These are phyloP conservation scores for Heterobasidion irregulare DNA, from an alignment of 1,284 basidiomycete genomes.

Conservation along the genomic window DNA sequence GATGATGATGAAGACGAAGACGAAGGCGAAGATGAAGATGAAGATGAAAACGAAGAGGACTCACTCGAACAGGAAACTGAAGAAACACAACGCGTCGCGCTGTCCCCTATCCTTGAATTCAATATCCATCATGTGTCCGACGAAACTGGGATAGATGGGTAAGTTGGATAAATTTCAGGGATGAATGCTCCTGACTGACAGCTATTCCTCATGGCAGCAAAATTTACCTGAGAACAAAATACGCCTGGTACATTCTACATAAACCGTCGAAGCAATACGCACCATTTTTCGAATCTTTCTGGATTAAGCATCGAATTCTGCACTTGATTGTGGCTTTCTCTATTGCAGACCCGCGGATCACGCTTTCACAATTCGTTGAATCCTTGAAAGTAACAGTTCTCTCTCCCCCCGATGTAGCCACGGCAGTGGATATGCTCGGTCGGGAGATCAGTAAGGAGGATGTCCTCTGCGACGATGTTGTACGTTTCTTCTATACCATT, in stretches of 20 bases:
- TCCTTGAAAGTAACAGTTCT: slow-evolving; percentile 1
- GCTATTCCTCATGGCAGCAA: slow-evolving; percentile 16
- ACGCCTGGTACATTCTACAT: slow-evolving; percentile 59
- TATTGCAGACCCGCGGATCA: slow-evolving; percentile 23
- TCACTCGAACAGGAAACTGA: too few relatives aligned
- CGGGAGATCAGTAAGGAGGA: slow-evolving; percentile 27
- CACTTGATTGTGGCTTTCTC: slow-evolving; percentile 33
- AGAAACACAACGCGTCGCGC: background rate
- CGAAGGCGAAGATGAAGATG: slow-evolving; percentile 13
- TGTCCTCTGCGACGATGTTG: slow-evolving; percentile 32
- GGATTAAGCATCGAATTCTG: slow-evolving; percentile 37
- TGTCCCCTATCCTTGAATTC: slow-evolving; percentile 18
- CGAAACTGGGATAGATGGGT: slow-evolving; percentile 6
- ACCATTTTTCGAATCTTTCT: slow-evolving; percentile 34
- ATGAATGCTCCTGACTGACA: background rate
- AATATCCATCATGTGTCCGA: slow-evolving; percentile 33
- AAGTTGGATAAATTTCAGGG: slow-evolving; percentile 30
- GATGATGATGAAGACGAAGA: too few relatives aligned
- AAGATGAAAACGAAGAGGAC: slow-evolving; percentile 1
- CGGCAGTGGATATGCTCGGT: slow-evolving; percentile 21
- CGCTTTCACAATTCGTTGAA: slow-evolving; percentile 19
- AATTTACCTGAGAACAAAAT: slow-evolving; percentile 30
- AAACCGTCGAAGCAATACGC: slow-evolving; percentile 35
- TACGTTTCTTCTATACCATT: slow-evolving; percentile 18
- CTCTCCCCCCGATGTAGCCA: slow-evolving; percentile 14